These are phyloP conservation scores for Rhodotorula graminis DNA, from an alignment of 768 basidiomycete genomes.

Conservation along the genomic window DNA sequence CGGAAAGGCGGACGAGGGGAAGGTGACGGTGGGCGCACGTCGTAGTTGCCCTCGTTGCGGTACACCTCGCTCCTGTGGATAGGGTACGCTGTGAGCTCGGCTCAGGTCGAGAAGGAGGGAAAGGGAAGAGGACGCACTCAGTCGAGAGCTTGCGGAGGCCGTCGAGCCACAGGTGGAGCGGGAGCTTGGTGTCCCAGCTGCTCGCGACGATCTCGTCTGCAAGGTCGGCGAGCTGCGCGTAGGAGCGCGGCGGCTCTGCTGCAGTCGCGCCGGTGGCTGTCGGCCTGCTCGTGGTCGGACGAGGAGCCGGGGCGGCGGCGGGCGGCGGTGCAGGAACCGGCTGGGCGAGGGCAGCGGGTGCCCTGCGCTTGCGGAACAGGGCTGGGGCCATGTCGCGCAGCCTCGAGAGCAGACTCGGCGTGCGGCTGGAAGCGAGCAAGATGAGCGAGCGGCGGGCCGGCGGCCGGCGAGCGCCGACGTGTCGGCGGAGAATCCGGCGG, in stretches of 20 bases:
- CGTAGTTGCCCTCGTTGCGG: slow-evolving; percentile 10
- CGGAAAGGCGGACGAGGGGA: not conserved
- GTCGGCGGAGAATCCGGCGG: too few species aligned
- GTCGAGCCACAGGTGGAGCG: not conserved
- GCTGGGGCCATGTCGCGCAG: not conserved
- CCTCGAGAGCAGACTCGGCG: too few species aligned
- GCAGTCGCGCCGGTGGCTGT: not conserved
- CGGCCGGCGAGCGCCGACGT: too few species aligned
- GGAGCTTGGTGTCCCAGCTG: not conserved
- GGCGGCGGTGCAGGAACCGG: not conserved
- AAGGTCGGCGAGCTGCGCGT: slow-evolving; percentile 20
- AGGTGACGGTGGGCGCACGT: not conserved
- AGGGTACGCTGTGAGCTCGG: not conserved
- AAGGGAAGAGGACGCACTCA: not conserved
- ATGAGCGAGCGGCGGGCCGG: not conserved
- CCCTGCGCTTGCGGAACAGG: not conserved
- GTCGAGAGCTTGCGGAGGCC: not conserved
- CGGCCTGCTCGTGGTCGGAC: not conserved
- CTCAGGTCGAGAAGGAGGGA: too few species aligned
- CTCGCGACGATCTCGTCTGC: slow-evolving; percentile 12
- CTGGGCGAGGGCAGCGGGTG: not conserved
- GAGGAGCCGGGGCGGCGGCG: not conserved
- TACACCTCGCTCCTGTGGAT: slow-evolving; percentile 14
- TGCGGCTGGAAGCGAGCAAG: not conserved
- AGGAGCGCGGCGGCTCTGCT: not conserved